Evolutionary conservation across 2,329 filamentous ascomycete genomes (phyloP).

Genomic region (Colletotrichum gloeosporioides): DNA sequence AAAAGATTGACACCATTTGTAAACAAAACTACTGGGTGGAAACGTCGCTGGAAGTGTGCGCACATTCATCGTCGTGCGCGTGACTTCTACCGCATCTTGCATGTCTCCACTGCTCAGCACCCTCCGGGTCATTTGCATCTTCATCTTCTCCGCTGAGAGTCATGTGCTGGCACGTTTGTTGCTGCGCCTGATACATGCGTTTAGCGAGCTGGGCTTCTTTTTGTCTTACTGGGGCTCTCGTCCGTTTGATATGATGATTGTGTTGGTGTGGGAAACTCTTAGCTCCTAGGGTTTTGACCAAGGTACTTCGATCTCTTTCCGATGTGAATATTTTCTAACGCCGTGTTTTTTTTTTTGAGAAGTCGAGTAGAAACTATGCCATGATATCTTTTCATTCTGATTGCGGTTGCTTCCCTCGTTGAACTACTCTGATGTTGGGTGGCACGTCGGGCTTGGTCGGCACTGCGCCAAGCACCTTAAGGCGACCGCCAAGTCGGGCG

Average conservation of each 20-base stretch:
- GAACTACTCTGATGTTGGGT: background rate
- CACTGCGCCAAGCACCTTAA: background rate
- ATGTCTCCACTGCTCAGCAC: background rate
- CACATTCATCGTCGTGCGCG: background rate
- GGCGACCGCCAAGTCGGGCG: background rate
- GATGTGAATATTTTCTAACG: background rate
- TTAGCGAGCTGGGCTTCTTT: background rate
- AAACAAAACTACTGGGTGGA: background rate
- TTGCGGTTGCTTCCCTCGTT: background rate
- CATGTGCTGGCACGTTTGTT: background rate
- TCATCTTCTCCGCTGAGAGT: background rate
- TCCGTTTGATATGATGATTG: background rate
- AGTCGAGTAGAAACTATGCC: background rate
- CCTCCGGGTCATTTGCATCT: background rate
- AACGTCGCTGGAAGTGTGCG: background rate
- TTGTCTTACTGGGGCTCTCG: background rate
- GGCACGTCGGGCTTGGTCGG: background rate
- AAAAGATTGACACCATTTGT: background rate
- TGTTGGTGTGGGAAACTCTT: background rate
- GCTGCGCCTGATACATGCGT: background rate
- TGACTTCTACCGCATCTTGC: background rate
- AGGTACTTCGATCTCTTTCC: background rate
- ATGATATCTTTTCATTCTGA: background rate
- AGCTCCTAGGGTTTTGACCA: rapidly evolving
- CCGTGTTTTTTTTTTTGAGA: background rate